Conservation (phyloP, 352 stramenopile species). For the Proteromonas lacertae region DNA sequence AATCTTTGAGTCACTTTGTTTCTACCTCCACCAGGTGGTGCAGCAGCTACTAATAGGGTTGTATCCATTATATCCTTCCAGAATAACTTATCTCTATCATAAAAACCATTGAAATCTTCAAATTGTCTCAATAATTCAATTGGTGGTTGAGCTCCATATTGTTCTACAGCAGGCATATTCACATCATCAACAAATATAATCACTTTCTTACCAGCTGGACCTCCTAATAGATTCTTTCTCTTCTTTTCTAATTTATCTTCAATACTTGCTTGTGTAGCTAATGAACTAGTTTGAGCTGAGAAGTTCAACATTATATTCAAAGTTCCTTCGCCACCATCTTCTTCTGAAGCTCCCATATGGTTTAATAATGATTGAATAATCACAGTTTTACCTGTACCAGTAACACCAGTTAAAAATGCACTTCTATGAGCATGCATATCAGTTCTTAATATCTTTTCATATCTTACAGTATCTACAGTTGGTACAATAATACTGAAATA, state of each 20-base stretch:
- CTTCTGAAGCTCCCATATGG: conserved; percentile 34
- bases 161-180: conserved; percentile 78
- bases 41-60: conserved; percentile 67
- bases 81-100: conserved; percentile 66
- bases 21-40: conserved; percentile 50
- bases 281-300: conserved; percentile 50
- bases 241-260: conserved; percentile 75
- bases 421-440: conserved; percentile 38
- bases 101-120: conserved; percentile 48
- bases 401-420: conserved; percentile 62
- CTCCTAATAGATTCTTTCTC: conserved; percentile 63
- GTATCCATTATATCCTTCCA: conserved; percentile 60
- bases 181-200: conserved; percentile 74
- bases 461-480: conserved; percentile 36
- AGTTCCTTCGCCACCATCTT: conserved; percentile 52
- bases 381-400: conserved; percentile 65
- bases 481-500: conserved; percentile 65
- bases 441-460: conserved; percentile 43
- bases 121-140: conserved; percentile 70
- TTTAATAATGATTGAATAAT: conserved; percentile 35
- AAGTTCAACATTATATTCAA: conserved; percentile 58
- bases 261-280: conserved; percentile 64
- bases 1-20: conserved; percentile 72
- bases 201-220: conserved; percentile 55
- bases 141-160: conserved; percentile 70